Percentiles rank a stretch among this genome's conserved stretches.
Conservation (phyloP, 116 monocot species). For the Phalaenopsis hybrid region DNA sequence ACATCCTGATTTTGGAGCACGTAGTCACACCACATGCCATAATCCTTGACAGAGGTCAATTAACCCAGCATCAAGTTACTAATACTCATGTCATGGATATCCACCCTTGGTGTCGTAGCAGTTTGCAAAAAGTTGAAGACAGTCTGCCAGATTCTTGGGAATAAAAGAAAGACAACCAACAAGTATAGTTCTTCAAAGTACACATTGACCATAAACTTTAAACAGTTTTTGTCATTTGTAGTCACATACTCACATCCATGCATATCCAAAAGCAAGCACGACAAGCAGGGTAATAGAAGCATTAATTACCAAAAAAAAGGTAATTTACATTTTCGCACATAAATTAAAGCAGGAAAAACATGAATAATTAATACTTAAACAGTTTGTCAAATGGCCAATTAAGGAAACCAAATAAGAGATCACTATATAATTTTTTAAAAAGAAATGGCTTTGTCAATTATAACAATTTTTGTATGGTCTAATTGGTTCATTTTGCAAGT, state of each 20-base stretch:
- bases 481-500: neutral
- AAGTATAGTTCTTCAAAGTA: neutral
- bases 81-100: neutral
- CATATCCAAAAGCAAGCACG: neutral
- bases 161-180: neutral
- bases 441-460: neutral
- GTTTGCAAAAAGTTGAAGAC: too few species aligned
- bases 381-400: neutral
- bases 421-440: neutral
- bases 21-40: neutral
- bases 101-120: neutral
- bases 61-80: neutral
- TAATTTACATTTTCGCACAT: neutral
- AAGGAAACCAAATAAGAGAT: neutral
- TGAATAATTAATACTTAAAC: neutral
- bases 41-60: neutral
- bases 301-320: neutral
- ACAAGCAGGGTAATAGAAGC: neutral
- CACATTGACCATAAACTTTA: neutral
- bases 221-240: neutral
- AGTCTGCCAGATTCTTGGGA: too few species aligned
- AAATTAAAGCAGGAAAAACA: neutral
- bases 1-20: too few species aligned
- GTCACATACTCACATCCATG: constrained; percentile 6
- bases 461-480: neutral